Conservation (phyloP, 768 basidiomycete species). For the Mycena olivaceomarginata region DNA sequence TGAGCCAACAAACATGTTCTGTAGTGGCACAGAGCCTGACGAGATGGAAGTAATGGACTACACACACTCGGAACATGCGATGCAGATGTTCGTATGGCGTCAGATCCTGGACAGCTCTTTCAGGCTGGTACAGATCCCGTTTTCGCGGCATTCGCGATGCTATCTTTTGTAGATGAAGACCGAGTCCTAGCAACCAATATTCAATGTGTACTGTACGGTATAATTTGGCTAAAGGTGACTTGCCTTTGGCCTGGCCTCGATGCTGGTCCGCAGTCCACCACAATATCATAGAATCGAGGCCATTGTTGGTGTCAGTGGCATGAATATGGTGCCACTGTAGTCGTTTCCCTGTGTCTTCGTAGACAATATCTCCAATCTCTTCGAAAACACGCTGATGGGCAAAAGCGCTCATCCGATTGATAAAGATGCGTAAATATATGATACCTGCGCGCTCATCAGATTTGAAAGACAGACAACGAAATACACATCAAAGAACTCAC, state of each 20-base stretch:
- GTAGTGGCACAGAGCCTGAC: not conserved
- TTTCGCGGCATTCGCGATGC: not conserved
- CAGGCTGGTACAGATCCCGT: not conserved
- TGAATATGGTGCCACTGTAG: slow-evolving; percentile 50
- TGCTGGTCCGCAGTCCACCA: slow-evolving; percentile 48
- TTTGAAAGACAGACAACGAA: too few relatives aligned
- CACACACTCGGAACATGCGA: not conserved
- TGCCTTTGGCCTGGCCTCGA: slow-evolving; percentile 14
- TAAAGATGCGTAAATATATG: slow-evolving; percentile 44
- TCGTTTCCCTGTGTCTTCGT: slow-evolving; percentile 44
- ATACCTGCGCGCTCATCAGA: slow-evolving; percentile 43
- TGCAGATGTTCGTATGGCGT: not conserved
- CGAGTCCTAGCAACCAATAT: not conserved
- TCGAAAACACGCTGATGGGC: slow-evolving; percentile 48
- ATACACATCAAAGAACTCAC: slow-evolving; percentile 43
- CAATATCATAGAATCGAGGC: slow-evolving; percentile 42
- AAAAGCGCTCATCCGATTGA: slow-evolving; percentile 42
- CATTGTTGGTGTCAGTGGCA: slow-evolving; percentile 26
- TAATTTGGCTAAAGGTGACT: too few relatives aligned
- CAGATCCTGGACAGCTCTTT: not conserved
- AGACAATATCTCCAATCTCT: slow-evolving; percentile 46
- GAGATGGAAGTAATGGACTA: not conserved
- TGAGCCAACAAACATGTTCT: not conserved
- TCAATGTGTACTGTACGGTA: too few relatives aligned
- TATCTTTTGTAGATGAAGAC: not conserved